Percentiles rank a stretch among this genome's conserved stretches.
Conservation (phyloP, 2,329 filamentous ascomycete genomes). For the Coniochaeta hoffmannii region DNA sequence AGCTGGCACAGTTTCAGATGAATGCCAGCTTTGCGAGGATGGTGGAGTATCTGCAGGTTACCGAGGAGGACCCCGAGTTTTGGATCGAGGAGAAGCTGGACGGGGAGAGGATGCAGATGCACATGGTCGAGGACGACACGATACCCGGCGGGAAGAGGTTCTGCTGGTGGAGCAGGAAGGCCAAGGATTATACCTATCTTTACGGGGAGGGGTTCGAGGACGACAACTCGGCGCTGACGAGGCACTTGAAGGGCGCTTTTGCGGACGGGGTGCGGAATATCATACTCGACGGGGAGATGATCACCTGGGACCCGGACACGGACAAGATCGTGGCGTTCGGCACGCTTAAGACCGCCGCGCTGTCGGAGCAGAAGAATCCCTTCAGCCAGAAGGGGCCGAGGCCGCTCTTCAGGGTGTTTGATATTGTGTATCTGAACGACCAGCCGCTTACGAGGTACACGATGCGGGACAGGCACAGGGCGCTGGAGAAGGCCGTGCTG, state of each 20-base stretch:
- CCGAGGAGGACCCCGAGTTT: conserved; percentile 67
- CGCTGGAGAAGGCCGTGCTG: conserved; percentile 63
- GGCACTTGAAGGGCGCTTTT: conserved; percentile 74
- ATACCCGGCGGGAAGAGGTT: conserved; percentile 67
- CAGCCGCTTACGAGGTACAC: conserved; percentile 73
- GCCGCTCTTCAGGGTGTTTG: conserved; percentile 80
- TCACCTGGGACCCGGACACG: conserved; percentile 86
- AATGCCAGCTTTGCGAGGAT: conserved; percentile 65
- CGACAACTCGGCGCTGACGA: conserved; percentile 67
- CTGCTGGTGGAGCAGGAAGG: conserved; percentile 90
- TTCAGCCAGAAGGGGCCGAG: conserved; percentile 56
- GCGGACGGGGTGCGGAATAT: conserved; percentile 70
- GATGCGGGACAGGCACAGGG: conserved; percentile 69
- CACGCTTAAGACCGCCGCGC: conserved; percentile 83
- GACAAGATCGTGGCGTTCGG: conserved; percentile 87
- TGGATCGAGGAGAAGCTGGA: conserved; percentile 99
- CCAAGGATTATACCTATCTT: conserved; percentile 91
- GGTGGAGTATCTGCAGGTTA: conserved; percentile 58
- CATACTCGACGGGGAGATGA: conserved; percentile 97
- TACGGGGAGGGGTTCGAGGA: conserved; percentile 76
- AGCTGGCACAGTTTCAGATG: conserved; percentile 88
- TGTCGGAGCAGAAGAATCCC: conserved; percentile 70
- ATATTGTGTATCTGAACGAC: conserved; percentile 84
- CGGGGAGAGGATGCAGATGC: conserved; percentile 93
- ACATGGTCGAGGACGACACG: conserved; percentile 68